phyloP scores from a whole-genome alignment of 1,284 basidiomycete species.

The Ustilago tritici region DNA sequence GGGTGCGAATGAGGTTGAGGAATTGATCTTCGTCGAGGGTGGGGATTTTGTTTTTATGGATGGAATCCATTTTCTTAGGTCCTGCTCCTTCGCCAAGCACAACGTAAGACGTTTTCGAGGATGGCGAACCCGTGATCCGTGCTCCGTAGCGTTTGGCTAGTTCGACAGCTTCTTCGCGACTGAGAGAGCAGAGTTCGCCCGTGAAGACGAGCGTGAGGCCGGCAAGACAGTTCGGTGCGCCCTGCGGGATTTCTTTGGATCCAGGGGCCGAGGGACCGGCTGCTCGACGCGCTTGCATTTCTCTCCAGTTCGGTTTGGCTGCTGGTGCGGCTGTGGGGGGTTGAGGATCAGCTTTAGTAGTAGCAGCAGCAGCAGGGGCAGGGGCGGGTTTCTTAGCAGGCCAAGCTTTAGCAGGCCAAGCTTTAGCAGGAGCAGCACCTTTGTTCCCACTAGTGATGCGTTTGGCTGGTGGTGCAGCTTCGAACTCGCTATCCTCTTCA shows the following conservation, averaged over 20 bases:
- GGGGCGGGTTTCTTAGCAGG: slow-evolving; percentile 13
- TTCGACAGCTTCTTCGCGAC: slow-evolving; percentile 87
- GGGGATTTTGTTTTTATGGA: slow-evolving; percentile 80
- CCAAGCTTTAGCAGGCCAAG: slow-evolving; percentile 27
- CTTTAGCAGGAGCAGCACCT: slow-evolving; percentile 43
- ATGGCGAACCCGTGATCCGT: slow-evolving; percentile 81
- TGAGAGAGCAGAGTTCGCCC: slow-evolving; percentile 87
- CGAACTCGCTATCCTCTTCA: slow-evolving; percentile 26
- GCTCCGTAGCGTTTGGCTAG: slow-evolving; percentile 91
- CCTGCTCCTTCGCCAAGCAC: slow-evolving; percentile 90
- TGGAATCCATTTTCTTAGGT: slow-evolving; percentile 84
- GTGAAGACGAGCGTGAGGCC: slow-evolving; percentile 91
- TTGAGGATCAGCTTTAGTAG: not conserved
- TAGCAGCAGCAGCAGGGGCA: slow-evolving; percentile 25
- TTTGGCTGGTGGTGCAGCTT: slow-evolving; percentile 52
- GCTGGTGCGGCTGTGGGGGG: slow-evolving; percentile 28
- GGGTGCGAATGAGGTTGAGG: slow-evolving; percentile 74
- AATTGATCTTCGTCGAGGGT: slow-evolving; percentile 90
- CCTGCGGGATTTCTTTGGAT: slow-evolving; percentile 84
- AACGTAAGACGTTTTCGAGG: slow-evolving; percentile 89
- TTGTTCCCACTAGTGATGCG: slow-evolving; percentile 58
- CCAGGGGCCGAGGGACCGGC: slow-evolving; percentile 81
- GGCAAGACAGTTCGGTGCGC: slow-evolving; percentile 81
- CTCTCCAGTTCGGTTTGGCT: slow-evolving; percentile 40
- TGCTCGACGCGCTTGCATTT: slow-evolving; percentile 74